These are phyloP conservation scores for Calvatia gigantea DNA, from an alignment of 768 basidiomycete genomes.

Conservation along the genomic window DNA sequence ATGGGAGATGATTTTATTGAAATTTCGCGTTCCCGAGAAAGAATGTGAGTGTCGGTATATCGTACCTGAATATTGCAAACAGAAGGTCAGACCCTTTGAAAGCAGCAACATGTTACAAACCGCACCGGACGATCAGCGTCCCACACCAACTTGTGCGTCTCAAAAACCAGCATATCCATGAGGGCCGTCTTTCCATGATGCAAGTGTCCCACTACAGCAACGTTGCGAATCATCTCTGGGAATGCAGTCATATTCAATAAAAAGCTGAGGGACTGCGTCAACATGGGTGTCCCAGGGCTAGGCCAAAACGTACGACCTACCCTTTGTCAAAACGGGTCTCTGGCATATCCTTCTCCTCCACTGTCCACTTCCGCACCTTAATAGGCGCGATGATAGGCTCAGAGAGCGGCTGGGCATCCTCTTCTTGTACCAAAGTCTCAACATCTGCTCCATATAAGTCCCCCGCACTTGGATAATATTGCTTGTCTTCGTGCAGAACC, in stretches of 20 bases:
- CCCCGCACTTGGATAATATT: conserved; percentile 91
- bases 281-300: background rate
- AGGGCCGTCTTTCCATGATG: conserved; percentile 98
- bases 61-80: conserved; percentile 53
- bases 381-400: conserved; percentile 96
- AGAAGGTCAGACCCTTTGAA: background rate
- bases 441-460: conserved; percentile 94
- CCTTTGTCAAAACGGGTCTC: conserved; percentile 97
- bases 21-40: conserved; percentile 85
- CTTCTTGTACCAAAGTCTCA: conserved; percentile 96
- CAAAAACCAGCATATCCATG: conserved; percentile 95
- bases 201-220: conserved; percentile 93
- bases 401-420: conserved; percentile 92
- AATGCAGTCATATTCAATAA: conserved; percentile 87
- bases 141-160: conserved; percentile 95
- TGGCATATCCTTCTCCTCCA: conserved; percentile 94
- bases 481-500: conserved; percentile 94
- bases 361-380: conserved; percentile 90
- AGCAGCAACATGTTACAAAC: conserved; percentile 12
- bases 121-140: conserved; percentile 86
- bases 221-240: conserved; percentile 94
- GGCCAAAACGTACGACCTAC: conserved; percentile 39
- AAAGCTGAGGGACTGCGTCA: conserved; percentile 52
- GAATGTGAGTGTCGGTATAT: conserved; percentile 93
- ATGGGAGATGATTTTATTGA: conserved; percentile 98